phyloP scores from a whole-genome alignment of 2,329 filamentous ascomycete genomes.

The Xylariaceae sp. region DNA sequence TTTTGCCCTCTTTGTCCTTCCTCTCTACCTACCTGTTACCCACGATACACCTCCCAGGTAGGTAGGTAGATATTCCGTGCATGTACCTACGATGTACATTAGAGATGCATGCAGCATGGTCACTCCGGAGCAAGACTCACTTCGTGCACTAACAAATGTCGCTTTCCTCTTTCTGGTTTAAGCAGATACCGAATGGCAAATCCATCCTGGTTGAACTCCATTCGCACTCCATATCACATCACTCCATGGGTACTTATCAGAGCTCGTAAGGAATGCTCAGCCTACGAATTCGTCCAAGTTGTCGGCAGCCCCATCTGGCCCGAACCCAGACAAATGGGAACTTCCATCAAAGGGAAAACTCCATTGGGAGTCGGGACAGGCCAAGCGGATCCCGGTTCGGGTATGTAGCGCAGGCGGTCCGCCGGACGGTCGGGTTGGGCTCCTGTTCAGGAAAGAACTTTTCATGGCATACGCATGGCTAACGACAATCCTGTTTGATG shows the following conservation, averaged over 20 bases:
- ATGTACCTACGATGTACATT: neutral
- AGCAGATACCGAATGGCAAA: neutral
- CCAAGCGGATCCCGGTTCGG: constrained; percentile 13
- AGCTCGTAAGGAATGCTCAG: constrained; percentile 5
- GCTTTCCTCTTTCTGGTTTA: constrained; percentile 3
- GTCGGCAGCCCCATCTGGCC: constrained; percentile 8
- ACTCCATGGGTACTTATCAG: neutral
- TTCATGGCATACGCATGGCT: neutral
- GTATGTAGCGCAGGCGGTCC: neutral
- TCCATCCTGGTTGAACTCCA: constrained; percentile 10
- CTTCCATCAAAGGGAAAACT: neutral
- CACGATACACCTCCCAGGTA: neutral
- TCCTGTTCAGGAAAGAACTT: neutral
- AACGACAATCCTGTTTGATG: constrained; percentile 6
- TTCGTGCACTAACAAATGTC: neutral
- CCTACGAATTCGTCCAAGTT: constrained; percentile 1
- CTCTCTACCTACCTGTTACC: no score
- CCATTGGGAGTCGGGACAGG: neutral
- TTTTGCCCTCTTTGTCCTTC: neutral
- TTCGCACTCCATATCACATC: neutral
- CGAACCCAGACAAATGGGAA: constrained; percentile 18
- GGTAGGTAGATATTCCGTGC: neutral
- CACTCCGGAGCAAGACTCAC: neutral
- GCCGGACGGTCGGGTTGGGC: constrained; percentile 8
- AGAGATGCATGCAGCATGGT: neutral